Conservation (phyloP, 140 eudicot species). For the Stevia rebaudiana region DNA sequence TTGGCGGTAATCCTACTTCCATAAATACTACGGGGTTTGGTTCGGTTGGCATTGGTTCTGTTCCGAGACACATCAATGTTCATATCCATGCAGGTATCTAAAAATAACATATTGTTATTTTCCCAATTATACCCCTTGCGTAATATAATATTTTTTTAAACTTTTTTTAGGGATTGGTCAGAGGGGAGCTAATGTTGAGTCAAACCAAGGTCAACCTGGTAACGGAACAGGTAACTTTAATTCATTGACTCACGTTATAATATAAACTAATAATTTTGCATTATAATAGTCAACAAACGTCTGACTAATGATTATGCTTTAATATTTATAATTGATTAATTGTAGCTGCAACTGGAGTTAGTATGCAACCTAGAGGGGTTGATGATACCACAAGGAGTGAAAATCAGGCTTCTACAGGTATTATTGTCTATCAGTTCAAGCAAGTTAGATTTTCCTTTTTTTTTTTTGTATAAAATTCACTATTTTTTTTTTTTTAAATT, state of each 20-base stretch:
- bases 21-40: slow-evolving; percentile 42
- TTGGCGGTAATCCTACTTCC: slow-evolving; percentile 44
- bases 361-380: slow-evolving; percentile 34
- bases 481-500: slow-evolving; percentile 12
- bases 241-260: slow-evolving; percentile 28
- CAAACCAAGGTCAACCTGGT: slow-evolving; percentile 38
- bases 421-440: slow-evolving; percentile 4
- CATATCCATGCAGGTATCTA: slow-evolving; percentile 82
- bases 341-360: slow-evolving; percentile 41
- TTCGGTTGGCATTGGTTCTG: slow-evolving; percentile 55
- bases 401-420: slow-evolving; percentile 41
- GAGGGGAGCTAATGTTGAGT: slow-evolving; percentile 50
- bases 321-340: slow-evolving; percentile 4
- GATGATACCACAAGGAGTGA: slow-evolving; percentile 39
- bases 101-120: not conserved
- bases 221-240: slow-evolving; percentile 39
- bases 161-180: slow-evolving; percentile 45
- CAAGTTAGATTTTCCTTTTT: too few relatives aligned
- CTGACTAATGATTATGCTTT: slow-evolving; percentile 23
- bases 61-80: slow-evolving; percentile 78
- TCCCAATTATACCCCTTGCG: not conserved
- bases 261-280: slow-evolving; percentile 27
- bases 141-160: too few relatives aligned
- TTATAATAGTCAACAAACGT: slow-evolving; percentile 1
- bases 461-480: not conserved